Evolutionary conservation across 305 asterid species (phyloP).

Genomic region (Withania somnifera): DNA sequence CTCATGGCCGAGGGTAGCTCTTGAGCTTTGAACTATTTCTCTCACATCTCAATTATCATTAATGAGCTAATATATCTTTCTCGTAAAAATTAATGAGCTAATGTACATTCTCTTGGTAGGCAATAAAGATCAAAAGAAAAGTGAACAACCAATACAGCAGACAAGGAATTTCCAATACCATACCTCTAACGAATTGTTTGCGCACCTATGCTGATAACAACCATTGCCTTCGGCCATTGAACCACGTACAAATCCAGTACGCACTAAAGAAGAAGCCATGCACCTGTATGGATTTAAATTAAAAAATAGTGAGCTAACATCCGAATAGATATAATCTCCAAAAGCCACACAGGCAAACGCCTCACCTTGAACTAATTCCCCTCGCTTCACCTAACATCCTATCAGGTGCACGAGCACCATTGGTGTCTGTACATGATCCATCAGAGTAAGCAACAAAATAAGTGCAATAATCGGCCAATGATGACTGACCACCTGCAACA

Average conservation of each 20-base stretch:
- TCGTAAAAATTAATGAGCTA: neutral
- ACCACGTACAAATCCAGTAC: conserved; percentile 92
- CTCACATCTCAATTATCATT: neutral
- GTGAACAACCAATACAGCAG: neutral
- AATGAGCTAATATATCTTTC: neutral
- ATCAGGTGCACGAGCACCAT: conserved; percentile 94
- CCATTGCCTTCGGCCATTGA: conserved; percentile 91
- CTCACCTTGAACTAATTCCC: conserved; percentile 80
- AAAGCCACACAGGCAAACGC: neutral
- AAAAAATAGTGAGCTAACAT: neutral
- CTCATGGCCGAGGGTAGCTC: neutral
- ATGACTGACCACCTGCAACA: conserved; percentile 91
- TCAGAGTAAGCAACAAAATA: conserved; percentile 97
- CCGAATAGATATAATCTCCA: neutral
- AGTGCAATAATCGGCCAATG: conserved; percentile 98
- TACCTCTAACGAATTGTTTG: conserved; percentile 73
- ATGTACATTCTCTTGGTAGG: neutral
- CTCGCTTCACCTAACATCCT: conserved; percentile 98
- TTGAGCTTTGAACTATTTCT: neutral
- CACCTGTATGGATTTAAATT: conserved; percentile 43
- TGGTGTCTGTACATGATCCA: conserved; percentile 94
- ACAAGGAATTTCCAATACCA: neutral
- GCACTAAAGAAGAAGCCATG: conserved; percentile 94
- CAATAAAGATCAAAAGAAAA: neutral
- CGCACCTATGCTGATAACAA: conserved; percentile 84